Base-by-base conservation (phyloP, 1,284 basidiomycete species). In the Trichosporon asahii region DNA sequence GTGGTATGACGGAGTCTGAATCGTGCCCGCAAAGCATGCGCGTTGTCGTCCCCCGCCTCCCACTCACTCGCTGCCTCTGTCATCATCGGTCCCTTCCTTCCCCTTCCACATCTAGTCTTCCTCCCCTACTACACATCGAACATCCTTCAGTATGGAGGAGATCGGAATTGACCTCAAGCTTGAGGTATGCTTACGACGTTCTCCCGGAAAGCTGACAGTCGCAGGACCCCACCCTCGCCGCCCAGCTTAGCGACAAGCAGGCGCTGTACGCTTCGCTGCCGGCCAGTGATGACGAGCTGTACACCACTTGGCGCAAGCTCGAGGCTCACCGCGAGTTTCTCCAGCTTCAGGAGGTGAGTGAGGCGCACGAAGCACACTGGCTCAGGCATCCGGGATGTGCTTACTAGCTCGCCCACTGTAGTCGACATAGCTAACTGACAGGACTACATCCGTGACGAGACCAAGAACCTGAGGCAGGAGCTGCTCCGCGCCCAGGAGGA, bases 401-500 rank as follows among this genome's bases (percentile, higher is more conserved):
- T 14, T 7, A n/a, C 3, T 12, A n/a, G 25, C 27, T 60, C 1
- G n/a, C n/a, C n/a, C 1, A 2, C 3, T 6, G 15, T 7, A 25
- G 21, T 1, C 14, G 9, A 31, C 21, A 37, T 29, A 57, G 3
- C 12, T 23, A 1, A 33, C 40, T 8, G 11, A 4, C 71, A 85
- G 83, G 83, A 93, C 83, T 99, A 99, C 82, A 98, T 99, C 84
- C 98, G 99, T 81, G 97, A 99, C 78, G 97, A 99, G 84, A 96
- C 98, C 80, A 92, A 93, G 29, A 99, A 98, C 82, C 88, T 99
- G 70, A 97, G 98, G 83, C 90, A 96, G 70, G 97, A 99, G 85
- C 90, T 99, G 70, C 92, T 99, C 74, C 92, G 97, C 71, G 97
- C 97, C 0, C 96, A 99, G 80, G 97, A 99, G 84, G 97, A 99